Percentiles rank a stretch among this genome's conserved stretches.
These are phyloP conservation scores for Geranomyces michiganensis DNA, from an alignment of 192 early-diverging fungal genomes.

Conservation along the genomic window DNA sequence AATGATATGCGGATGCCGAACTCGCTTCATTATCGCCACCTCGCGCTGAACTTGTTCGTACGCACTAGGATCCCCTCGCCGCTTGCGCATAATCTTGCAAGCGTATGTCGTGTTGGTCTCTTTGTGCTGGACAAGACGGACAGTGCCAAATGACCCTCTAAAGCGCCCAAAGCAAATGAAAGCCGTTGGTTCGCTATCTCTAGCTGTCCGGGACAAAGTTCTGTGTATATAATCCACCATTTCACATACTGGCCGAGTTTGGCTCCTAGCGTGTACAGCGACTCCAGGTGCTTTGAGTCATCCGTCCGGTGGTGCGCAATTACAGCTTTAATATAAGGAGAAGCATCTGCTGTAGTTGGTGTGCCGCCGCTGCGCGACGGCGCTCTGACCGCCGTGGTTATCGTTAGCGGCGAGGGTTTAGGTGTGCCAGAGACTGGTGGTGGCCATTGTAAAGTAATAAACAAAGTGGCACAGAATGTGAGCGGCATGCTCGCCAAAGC, in stretches of 20 bases:
- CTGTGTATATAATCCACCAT: not conserved
- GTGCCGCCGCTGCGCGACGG: too few species aligned
- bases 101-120: constrained; percentile 39
- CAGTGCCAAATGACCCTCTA: constrained; percentile 58
- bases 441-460: too few species aligned
- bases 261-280: constrained; percentile 11
- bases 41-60: constrained; percentile 57
- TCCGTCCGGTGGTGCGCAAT: constrained; percentile 14
- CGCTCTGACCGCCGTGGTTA: too few species aligned
- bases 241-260: constrained; percentile 28
- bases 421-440: too few species aligned
- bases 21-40: constrained; percentile 53
- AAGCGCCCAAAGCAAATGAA: not conserved
- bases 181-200: not conserved
- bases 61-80: constrained; percentile 26
- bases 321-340: not conserved
- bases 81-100: constrained; percentile 57
- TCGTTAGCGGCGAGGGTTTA: too few species aligned
- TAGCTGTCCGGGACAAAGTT: not conserved
- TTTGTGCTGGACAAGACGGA: constrained; percentile 46
- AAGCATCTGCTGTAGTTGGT: not conserved
- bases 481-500: too few species aligned
- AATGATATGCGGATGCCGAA: constrained; percentile 50
- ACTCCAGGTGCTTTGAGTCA: not conserved
- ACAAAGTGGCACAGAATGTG: too few species aligned